phyloP scores from a whole-genome alignment of 179 eudicot species.

The Beta macrorhiza region DNA sequence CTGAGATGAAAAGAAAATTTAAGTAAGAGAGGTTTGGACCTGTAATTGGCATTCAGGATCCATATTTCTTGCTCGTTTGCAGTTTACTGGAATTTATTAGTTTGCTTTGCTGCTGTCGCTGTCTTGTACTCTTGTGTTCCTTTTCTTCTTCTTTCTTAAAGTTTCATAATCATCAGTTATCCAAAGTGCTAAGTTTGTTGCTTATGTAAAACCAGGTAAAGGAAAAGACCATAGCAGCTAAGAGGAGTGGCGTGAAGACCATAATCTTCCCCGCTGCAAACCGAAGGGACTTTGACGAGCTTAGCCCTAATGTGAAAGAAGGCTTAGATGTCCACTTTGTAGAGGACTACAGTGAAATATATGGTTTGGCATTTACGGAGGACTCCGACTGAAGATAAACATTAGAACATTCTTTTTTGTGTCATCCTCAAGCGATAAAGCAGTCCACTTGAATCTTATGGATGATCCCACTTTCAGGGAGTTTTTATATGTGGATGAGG shows the following conservation, averaged over 20 bases:
- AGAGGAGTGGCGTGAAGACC: conserved; percentile 88
- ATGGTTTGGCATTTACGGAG: conserved; percentile 60
- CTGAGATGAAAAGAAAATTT: background rate
- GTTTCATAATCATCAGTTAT: background rate
- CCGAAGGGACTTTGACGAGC: conserved; percentile 88
- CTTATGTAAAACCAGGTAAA: conserved; percentile 61
- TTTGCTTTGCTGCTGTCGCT: background rate
- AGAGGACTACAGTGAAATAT: conserved; percentile 75
- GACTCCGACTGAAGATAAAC: conserved; percentile 10
- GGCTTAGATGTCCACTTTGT: conserved; percentile 98
- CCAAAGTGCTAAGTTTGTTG: conserved; percentile 7
- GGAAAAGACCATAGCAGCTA: conserved; percentile 96
- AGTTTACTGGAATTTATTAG: background rate
- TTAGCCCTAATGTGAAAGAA: conserved; percentile 83
- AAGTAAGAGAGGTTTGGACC: background rate
- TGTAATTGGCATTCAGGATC: background rate
- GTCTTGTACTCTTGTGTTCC: background rate
- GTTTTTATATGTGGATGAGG: background rate
- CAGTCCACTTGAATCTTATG: background rate
- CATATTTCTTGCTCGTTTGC: background rate
- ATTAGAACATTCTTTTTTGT: conserved; percentile 1
- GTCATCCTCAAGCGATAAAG: background rate
- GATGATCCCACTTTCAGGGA: background rate
- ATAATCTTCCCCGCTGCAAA: conserved; percentile 91
- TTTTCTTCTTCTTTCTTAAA: background rate